Base-by-base conservation (phyloP, 2,329 filamentous ascomycete species). In the Pleoardoris graminearum region DNA sequence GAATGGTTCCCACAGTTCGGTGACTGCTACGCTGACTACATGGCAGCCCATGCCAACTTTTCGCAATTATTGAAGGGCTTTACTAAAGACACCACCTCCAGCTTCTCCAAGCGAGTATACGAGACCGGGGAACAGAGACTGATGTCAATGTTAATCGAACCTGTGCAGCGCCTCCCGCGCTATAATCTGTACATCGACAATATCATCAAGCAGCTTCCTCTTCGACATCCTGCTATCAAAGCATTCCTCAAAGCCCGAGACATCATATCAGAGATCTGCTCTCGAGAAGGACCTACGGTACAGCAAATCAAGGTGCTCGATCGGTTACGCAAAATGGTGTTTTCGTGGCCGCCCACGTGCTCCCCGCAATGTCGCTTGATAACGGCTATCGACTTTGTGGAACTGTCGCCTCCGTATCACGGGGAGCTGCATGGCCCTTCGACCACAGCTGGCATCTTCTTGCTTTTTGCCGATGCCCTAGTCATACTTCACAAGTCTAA, bases 181-280 rank as follows among this genome's bases (percentile, higher is more conserved):
- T 99, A 99, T 76, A 97, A 91, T 66, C 80, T 99, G 30, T 88
- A 97, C 68, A 97, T 99, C 63, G 94, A 99, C 76, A 92, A 95
- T 66, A 97, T 99, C 67, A 84, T 94, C 42, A 86, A 87, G 60
- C 91, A 89, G 55, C 82, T 97, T 16, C 92, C 93, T 4, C 84
- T 92, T 45, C 86, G 89, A 7, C 92, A 97, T 69, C 90, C 91
- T 2, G 92, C 92, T 0, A 80, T 96, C 48, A 87, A 89, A 60
- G 81, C 83, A 2, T 87, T 99, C 75, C 82, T 97, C 36, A 92
- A 91, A 69, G 92, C 94, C 0, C 84, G 93, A 60, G 94, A 97
- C 70, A 89, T 96, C 48, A 91, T 99, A 60, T 91, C 92, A 17
- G 94, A 96, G 48, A 99, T 99, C 37, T 99, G 94, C 74, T 95